A percentile compares a stretch with the other conserved stretches of the same genome.
These are phyloP conservation scores for Aegilops umbellulata DNA, from an alignment of 176 grass and related monocot genomes.

Conservation along the genomic window DNA sequence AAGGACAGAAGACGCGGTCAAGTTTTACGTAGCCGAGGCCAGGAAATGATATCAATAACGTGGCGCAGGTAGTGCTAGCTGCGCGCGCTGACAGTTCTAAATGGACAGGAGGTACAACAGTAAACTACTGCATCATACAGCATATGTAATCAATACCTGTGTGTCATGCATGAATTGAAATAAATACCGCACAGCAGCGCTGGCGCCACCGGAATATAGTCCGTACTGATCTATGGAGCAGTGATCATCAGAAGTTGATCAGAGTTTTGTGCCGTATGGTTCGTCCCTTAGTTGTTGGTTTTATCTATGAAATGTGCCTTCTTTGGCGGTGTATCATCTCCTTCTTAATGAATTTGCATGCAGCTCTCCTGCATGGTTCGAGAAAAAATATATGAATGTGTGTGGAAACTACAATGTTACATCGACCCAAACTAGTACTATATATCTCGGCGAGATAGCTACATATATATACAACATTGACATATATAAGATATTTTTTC, in stretches of 20 bases:
- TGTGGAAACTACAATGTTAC: neutral
- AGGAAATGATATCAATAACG: neutral
- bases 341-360: too few species aligned
- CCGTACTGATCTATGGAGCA: neutral
- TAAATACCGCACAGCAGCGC: neutral
- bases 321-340: too few species aligned
- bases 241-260: neutral
- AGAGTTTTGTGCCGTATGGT: neutral
- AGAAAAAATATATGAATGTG: neutral
- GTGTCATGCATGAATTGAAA: neutral
- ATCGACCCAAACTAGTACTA: neutral
- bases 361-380: too few species aligned
- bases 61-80: neutral
- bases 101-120: neutral
- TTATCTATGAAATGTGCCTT: too few species aligned
- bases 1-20: neutral
- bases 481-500: too few species aligned
- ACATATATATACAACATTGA: neutral
- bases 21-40: constrained; percentile 16
- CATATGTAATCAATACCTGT: neutral
- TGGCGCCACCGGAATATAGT: neutral
- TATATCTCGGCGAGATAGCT: neutral
- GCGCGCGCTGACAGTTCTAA: constrained; percentile 10
- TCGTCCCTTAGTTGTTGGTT: neutral
- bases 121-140: neutral